phyloP scores from a whole-genome alignment of 371 early-diverging fungal genomes.

The Zopfochytrium polystomum region DNA sequence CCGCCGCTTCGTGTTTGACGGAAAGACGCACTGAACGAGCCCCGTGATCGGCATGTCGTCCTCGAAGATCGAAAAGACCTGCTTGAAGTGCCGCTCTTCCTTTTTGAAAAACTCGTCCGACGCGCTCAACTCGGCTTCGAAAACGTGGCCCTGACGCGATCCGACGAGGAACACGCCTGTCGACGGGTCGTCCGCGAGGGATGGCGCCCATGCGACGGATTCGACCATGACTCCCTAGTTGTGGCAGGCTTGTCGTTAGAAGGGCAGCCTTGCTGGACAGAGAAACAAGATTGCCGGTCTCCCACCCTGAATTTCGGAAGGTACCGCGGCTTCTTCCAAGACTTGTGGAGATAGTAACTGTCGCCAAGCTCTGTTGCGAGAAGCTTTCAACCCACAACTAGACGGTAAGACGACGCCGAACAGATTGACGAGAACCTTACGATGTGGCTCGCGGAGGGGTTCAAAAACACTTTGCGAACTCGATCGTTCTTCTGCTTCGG shows the following conservation, averaged over 20 bases:
- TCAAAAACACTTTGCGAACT: constrained; percentile 71
- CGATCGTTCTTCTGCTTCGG: constrained; percentile 61
- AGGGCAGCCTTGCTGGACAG: not conserved
- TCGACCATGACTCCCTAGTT: constrained; percentile 76
- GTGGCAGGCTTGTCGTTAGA: too few relatives aligned
- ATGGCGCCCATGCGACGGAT: constrained; percentile 82
- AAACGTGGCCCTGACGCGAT: constrained; percentile 76
- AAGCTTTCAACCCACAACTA: constrained; percentile 31
- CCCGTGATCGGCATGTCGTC: constrained; percentile 71
- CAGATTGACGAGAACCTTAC: not conserved
- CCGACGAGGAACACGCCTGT: constrained; percentile 81
- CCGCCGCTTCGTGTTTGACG: constrained; percentile 65
- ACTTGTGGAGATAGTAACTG: constrained; percentile 77
- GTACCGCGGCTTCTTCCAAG: constrained; percentile 71
- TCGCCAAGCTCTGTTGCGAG: constrained; percentile 82
- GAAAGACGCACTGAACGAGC: constrained; percentile 74
- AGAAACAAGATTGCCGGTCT: not conserved
- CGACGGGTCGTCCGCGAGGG: constrained; percentile 39
- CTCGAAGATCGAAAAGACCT: constrained; percentile 52
- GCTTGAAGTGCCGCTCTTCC: constrained; percentile 73
- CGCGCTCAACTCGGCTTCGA: constrained; percentile 80
- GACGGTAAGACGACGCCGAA: too few relatives aligned
- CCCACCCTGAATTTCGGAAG: constrained; percentile 62
- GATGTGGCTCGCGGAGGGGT: constrained; percentile 83
- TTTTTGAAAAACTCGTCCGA: constrained; percentile 77